Evolutionary conservation across 495 filamentous ascomycete genomes (phyloP), one percentile per base, ranked within the genome.

Genomic region (Sporormia fimetaria): DNA sequence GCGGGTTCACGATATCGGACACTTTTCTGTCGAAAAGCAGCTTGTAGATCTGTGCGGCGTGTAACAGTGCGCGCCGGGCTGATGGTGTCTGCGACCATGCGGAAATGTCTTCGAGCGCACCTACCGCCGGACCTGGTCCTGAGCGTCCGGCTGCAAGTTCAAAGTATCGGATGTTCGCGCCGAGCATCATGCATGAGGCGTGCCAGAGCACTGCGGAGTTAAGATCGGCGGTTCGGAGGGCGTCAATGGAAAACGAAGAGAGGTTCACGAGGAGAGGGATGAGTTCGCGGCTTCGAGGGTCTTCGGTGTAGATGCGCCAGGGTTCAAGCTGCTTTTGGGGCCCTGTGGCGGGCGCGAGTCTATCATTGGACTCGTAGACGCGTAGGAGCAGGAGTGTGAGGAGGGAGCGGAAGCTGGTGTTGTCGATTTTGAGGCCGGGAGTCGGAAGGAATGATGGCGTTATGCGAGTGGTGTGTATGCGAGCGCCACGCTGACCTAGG

Each of bases 41-140:
- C 51, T 67, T 68, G 51, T 67, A 71, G 12, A 70, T 71, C 28
- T 71, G 67, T 0, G 67, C 67, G 3, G 69, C 67, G 32, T 73
- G 69, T 3, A 73, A 49, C 29, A 66, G 67, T 1, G 69, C 63
- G 29, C 69, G 40, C 28, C 69, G 33, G 17, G 69, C 69, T 1
- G 67, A 64, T 0, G 67, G 60, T 2, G 69, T 73, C 42, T 68
- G 65, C 6, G 67, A 64, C 69, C 69, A 73, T 3, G 62, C 53
- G 0, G 67, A 55, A 26, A 73, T 69, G 33, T 70, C 64, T 33
- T 68, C 62, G 1, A 73, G 57, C 2, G 69, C 68, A 24, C 67
- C 64, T 6, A 57, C 59, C 9, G 67, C 69, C 7, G 66, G 61
- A 2, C 7, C 44, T 0, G 69, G 60, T 3, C 67, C 69, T 3